Base-by-base conservation (phyloP, 176 grass and related monocot genomes). In the Panicum miliaceum region DNA sequence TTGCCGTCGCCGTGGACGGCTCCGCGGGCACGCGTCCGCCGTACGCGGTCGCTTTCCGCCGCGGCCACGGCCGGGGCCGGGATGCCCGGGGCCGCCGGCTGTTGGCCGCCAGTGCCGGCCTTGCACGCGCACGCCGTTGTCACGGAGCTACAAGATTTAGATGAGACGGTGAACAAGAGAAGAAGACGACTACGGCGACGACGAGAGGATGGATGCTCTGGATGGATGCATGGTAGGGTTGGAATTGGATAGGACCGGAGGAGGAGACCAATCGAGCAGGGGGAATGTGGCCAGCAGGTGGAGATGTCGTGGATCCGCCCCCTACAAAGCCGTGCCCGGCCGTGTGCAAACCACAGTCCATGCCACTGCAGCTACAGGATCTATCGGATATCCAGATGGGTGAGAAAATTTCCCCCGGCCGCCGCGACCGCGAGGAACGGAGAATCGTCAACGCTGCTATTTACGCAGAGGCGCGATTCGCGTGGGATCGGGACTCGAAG, bases 91-190 rank as follows among this genome's bases (percentile, higher is more conserved):
- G 16, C 5, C 22, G 32, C 27, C 18, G 23, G 80, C 73, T 84
- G 74, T 73, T 18, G 26, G 25, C 79, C 61, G 67, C 64, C 68
- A 68, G 75, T 38, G 64, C 64, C 16, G 32, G 16, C 15, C 63
- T 57, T 7, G 67, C 75, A 48, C 68, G 50, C 29, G 56, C 51
- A 53, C 51, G 51, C 68, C 68, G 3, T 36, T 81, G 69, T 81
- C 75, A 58, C 22, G 22, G 56, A 58, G 54, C 54, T 58, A 56
- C 6, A 3, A 8, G 20, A 56, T 7, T 0, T 5, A 0, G 59
- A 62, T 14, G 58, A 61, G 58, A 26, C 3, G 58, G 58, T 61
- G 58, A 61, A 27, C 23, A 61, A 27, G 23, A 61, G 53, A 14
- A 46, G 10, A 12, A 46, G 50, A 53, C 50, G 50, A 53, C 46